Base-by-base conservation (phyloP, 495 filamentous ascomycete genomes). In the Astrothelium macrocarpum region DNA sequence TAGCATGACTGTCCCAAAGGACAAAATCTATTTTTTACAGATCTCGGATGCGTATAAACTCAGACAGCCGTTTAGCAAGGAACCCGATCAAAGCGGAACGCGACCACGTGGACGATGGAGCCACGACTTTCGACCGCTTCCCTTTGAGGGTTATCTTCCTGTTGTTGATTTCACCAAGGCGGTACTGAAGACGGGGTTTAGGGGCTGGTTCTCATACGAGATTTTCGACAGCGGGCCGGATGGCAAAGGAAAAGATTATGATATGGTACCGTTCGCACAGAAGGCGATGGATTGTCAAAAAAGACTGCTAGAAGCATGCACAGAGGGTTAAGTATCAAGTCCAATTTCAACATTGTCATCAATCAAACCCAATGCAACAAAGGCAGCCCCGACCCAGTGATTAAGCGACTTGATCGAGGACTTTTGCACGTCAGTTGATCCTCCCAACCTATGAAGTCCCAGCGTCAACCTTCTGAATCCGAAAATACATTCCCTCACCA, bases 41-140 rank as follows among this genome's bases (percentile, higher is more conserved):
- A 86, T 92, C 59, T 86, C 81, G 12, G 90, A 93, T 73, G 90
- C 89, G n/a, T 91, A 90, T 67, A 83, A 79, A 67, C 78, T 83
- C 43, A 70, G 74, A 1, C 59, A 68, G 26, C 85, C 87, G 2
- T 64, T 89, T 1, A 70, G 78, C 34, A 72, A 75, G 16, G 72
- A 79, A 59, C 59, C 68, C 1, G 76, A 78, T 63, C 72, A 81
- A 49, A 69, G 71, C 10, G 84, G 81, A 0, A 65, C 85, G 39
- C 70, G 84, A 46, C 82, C 88, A 11, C 76, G 85, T 20, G 85
- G 79, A 1, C 75, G 80, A 31, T 93, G 90, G 89, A 91, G 88
- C 65, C 83, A 86, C 73, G 82, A 84, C 65, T 86, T 80, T 67
- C 75, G 90, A 23, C 88, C 89, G 0, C 72, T 90, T 68, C 87